Evolutionary conservation across 2,329 filamentous ascomycete species (phyloP).

Genomic region (Claviceps quebecensis): DNA sequence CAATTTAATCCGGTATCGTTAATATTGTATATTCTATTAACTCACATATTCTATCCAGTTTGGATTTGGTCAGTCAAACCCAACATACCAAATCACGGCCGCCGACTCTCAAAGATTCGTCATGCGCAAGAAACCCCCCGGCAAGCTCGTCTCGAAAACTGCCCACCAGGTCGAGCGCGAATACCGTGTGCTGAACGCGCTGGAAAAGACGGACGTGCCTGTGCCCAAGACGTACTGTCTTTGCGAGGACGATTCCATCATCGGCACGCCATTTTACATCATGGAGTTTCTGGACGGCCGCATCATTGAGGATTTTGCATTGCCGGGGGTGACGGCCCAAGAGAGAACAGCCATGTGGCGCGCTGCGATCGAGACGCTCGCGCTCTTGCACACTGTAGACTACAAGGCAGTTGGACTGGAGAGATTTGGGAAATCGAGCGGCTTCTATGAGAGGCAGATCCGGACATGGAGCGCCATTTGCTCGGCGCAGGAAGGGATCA

Average conservation of each 20-base stretch:
- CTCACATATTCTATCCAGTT: conserved; percentile 43
- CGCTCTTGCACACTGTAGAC: conserved; percentile 67
- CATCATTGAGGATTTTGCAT: conserved; percentile 78
- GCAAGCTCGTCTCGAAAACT: conserved; percentile 78
- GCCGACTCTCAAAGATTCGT: conserved; percentile 61
- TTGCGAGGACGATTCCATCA: conserved; percentile 65
- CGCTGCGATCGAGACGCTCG: conserved; percentile 69
- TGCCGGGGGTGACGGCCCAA: conserved; percentile 55
- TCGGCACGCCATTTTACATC: conserved; percentile 91
- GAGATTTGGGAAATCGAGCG: conserved; percentile 55
- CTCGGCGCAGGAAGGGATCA: conserved; percentile 57
- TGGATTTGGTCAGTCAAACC: conserved; percentile 93
- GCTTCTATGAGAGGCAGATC: conserved; percentile 80
- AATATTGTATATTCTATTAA: too few species aligned
- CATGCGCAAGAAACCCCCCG: conserved; percentile 96
- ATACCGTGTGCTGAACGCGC: conserved; percentile 76
- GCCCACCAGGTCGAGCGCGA: conserved; percentile 96
- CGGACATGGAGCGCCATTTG: conserved; percentile 71
- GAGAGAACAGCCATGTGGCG: conserved; percentile 75
- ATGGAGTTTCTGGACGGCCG: conserved; percentile 93
- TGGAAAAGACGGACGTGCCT: conserved; percentile 66
- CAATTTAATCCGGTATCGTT: background rate
- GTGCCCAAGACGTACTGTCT: conserved; percentile 73
- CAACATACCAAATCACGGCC: conserved; percentile 81
- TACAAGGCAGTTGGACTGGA: conserved; percentile 53